Percentiles rank a stretch among this genome's conserved stretches.
Conservation (phyloP, 164 flowering plant genomes). For the Macadamia tetraphylla region DNA sequence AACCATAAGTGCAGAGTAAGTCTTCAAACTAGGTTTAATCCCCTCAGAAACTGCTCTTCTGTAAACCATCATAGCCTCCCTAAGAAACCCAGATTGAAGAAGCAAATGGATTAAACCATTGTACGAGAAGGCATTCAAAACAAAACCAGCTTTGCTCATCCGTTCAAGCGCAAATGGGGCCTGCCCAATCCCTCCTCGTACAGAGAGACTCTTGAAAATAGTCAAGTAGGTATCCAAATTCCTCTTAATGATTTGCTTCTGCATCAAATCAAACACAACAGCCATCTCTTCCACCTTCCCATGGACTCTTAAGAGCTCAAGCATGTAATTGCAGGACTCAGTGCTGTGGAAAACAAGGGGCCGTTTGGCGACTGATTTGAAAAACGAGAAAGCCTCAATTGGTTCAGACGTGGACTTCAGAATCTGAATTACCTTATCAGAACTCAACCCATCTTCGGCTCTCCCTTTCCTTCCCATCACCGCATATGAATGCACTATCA, state of each 20-base stretch:
- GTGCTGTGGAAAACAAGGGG: constrained; percentile 59
- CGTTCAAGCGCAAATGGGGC: constrained; percentile 54
- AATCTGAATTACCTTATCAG: constrained; percentile 48
- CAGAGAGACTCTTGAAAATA: constrained; percentile 48
- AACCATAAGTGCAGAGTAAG: constrained; percentile 94
- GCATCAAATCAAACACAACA: constrained; percentile 83
- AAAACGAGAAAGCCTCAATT: constrained; percentile 44
- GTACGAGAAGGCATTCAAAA: constrained; percentile 79
- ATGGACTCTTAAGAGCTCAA: constrained; percentile 58
- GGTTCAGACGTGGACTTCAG: constrained; percentile 52
- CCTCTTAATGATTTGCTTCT: constrained; percentile 72
- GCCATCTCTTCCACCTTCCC: constrained; percentile 60
- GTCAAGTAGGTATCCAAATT: constrained; percentile 60
- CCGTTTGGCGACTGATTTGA: constrained; percentile 47
- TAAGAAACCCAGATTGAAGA: constrained; percentile 55
- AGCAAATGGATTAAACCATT: constrained; percentile 82
- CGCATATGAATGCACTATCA: constrained; percentile 21
- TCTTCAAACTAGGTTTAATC: constrained; percentile 73
- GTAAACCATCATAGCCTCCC: constrained; percentile 70
- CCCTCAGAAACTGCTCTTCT: constrained; percentile 70
- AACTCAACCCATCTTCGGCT: constrained; percentile 18
- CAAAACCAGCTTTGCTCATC: constrained; percentile 65
- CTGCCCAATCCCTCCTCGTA: constrained; percentile 62
- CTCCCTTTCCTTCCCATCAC: constrained; percentile 16
- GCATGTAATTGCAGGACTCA: constrained; percentile 84